Base-by-base conservation (phyloP, 2,329 filamentous ascomycete genomes). In the Pseudogymnoascus sp. region DNA sequence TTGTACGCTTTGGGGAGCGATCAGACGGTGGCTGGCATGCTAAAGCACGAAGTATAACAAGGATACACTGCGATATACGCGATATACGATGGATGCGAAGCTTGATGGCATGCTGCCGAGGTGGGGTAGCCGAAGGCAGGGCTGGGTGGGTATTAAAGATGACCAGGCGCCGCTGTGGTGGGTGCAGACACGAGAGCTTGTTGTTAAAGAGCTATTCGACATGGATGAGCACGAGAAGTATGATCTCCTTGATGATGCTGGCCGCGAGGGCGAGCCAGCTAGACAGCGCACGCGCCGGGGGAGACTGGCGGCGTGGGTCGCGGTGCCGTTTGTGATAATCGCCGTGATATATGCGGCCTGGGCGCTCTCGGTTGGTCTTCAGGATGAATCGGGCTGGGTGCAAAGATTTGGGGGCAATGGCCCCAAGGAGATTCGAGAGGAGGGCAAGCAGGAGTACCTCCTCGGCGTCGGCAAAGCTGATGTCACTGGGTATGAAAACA, bases 381-480 rank as follows among this genome's bases (percentile, higher is more conserved):
- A 16, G 2, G 58, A 39, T 5, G 33, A 55, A 33, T 19, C 58
- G 21, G 35, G 58, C 33, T 60, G 58, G 58, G 19, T 21, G 8
- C 33, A 60, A 12, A 38, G 26, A 10, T 39, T 60, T 39, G 29
- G 38, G 16, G 39, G 16, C 31, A 59, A 35, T 39, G 62, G 35
- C 35, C 16, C 37, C 52, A 4, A 58, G 59, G 37, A 59, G 59
- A 19, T 55, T 66, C 31, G 10, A 63, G 35, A 63, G 41, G 6
- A 65, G 63, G 14, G 66, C 66, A 19, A 70, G 65, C 59, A 60
- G 19, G 62, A 78, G 65, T 89, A 88, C 69, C 72, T 89, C 6
- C 74, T 90, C 19, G 87, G 87, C 21, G 85, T 87, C 21, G 87
- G 87, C 26, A 90, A 88, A 72, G 87, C 83, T 10, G 87, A 90